A percentile compares a stretch with the other conserved stretches of the same genome.
Conservation (phyloP, 164 flowering plant genomes). For the Kalanchoe fedtschenkoi region DNA sequence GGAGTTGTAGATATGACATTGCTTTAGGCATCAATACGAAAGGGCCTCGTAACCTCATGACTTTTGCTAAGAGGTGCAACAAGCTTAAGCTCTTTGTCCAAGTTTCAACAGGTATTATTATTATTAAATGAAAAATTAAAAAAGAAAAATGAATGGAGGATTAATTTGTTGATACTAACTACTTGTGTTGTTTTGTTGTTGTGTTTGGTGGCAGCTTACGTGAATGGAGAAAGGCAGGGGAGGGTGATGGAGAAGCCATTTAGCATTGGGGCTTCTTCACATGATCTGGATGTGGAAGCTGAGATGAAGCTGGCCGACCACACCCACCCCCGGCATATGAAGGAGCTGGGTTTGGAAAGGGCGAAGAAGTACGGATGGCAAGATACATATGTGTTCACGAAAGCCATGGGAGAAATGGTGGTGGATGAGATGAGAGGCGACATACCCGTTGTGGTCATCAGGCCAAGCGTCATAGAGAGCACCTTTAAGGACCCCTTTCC, state of each 20-base stretch:
- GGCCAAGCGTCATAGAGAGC: slow-evolving; percentile 90
- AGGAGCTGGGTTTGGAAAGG: slow-evolving; percentile 69
- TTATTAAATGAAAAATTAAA: no score
- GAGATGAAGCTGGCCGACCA: slow-evolving; percentile 62
- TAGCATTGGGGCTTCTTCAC: slow-evolving; percentile 36
- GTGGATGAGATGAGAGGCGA: slow-evolving; percentile 65
- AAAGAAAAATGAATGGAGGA: no score
- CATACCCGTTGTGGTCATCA: slow-evolving; percentile 62
- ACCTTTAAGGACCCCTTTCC: slow-evolving; percentile 77
- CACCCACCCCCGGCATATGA: no score
- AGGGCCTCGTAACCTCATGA: slow-evolving; percentile 60
- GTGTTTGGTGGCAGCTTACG: slow-evolving; percentile 66
- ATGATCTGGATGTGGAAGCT: slow-evolving; percentile 46
- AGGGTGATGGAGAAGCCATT: slow-evolving; percentile 73
- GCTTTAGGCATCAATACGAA: slow-evolving; percentile 57
- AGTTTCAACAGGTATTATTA: slow-evolving; percentile 83
- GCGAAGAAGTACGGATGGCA: slow-evolving; percentile 90
- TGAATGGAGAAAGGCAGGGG: slow-evolving; percentile 91
- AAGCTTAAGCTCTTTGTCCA: slow-evolving; percentile 64
- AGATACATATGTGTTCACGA: slow-evolving; percentile 85
- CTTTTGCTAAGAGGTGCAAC: slow-evolving; percentile 56
- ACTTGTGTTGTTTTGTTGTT: neutral
- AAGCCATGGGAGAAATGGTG: slow-evolving; percentile 99
- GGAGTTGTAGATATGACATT: slow-evolving; percentile 49
- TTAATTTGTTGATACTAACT: no score